Evolutionary conservation across 495 filamentous ascomycete species (phyloP).

Genomic region (Bryoglossum gracile): DNA sequence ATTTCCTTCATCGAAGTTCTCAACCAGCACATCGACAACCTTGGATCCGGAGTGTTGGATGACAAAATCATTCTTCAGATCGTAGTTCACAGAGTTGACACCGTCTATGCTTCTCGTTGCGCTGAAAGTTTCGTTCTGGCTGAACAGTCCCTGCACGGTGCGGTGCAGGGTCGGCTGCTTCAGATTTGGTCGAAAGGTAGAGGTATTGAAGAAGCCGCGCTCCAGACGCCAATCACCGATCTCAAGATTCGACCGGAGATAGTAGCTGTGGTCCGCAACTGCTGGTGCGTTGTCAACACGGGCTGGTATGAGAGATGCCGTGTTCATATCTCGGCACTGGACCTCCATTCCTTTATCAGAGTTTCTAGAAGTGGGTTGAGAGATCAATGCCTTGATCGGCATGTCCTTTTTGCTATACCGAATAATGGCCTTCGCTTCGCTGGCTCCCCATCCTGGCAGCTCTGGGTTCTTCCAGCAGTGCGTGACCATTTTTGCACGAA

Average conservation of each 20-base stretch:
- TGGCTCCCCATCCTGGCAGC: constrained; percentile 36
- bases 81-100: constrained; percentile 43
- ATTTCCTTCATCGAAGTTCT: constrained; percentile 53
- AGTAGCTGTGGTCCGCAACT: constrained; percentile 37
- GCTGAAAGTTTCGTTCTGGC: constrained; percentile 41
- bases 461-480: constrained; percentile 44
- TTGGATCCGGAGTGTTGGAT: constrained; percentile 36
- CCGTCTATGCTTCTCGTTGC: constrained; percentile 32
- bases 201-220: constrained; percentile 48
- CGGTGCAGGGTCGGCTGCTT: constrained; percentile 36
- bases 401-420: too few species aligned
- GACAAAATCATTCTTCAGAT: constrained; percentile 39
- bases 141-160: constrained; percentile 39
- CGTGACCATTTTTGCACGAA: constrained; percentile 49
- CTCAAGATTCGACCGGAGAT: constrained; percentile 44
- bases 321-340: constrained; percentile 40
- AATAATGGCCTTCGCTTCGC: constrained; percentile 49
- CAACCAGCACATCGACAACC: constrained; percentile 55
- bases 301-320: constrained; percentile 32
- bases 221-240: constrained; percentile 48
- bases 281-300: constrained; percentile 33
- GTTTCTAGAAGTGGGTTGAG: constrained; percentile 27
- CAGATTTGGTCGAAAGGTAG: constrained; percentile 42
- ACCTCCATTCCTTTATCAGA: constrained; percentile 32
- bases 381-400: constrained; percentile 20